Base-by-base conservation (phyloP, 2,329 filamentous ascomycete genomes). In the Alternaria arborescens region DNA sequence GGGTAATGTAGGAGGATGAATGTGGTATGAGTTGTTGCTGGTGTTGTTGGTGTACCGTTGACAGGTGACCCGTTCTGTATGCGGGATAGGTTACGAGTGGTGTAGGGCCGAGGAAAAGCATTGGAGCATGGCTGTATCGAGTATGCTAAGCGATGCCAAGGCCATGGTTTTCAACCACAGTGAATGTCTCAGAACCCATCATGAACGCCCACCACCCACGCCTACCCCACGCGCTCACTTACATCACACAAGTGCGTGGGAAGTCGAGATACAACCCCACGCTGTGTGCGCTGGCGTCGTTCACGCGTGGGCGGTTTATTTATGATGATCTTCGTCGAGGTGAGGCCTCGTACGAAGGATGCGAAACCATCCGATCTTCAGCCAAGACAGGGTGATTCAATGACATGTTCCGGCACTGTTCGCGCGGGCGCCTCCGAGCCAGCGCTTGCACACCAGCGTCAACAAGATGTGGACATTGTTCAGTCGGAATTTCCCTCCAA, bases 341-440 rank as follows among this genome's bases (percentile, higher is more conserved):
- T 57, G 60, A 52, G 51, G 58, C 26, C 55, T 52, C 46, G 11
- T 56, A 50, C 50, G 52, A 16, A 61, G 42, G 26, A 51, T 47
- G 58, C 66, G 65, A 71, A 68, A 68, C 68, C 58, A 58, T 58
- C 18, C 60, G 30, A 44, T 65, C 64, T 60, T 68, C 71, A 70
- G 74, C 74, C 73, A 75, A 72, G 72, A 59, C 67, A 40, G 57
- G 30, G 50, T 60, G 64, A 62, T 61, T 30, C 18, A 18, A 55
- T 47, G 51, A 32, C 20, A 48, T 51, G 1, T 30, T 14, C 26
- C 12, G 52, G 36, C 58, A 57, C 52, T 56, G 57, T 60, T 56
- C 30, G 43, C 52, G 52, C 24, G 24, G 52, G 47, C 26, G 34
- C 58, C 63, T 57, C 60, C 60, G 38, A 36, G 47, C 56, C 54